Evolutionary conservation across 2,329 filamentous ascomycete genomes (phyloP), one percentile per base, ranked within the genome.

Genomic region (Aaosphaeria arxii): DNA sequence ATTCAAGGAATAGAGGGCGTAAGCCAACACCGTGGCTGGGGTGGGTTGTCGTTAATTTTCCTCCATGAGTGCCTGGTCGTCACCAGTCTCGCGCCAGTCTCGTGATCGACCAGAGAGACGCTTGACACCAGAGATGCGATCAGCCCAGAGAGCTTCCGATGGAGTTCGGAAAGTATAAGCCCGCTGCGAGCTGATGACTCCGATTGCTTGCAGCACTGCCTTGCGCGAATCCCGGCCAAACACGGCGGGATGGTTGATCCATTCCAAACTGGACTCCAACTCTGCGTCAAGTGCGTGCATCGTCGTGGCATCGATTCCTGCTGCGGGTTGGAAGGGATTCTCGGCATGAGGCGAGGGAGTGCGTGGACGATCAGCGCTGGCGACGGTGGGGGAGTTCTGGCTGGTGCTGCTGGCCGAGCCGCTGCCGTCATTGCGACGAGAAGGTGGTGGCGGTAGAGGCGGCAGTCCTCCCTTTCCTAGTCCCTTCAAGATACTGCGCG

Each of bases 161-260:
- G 90, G 85, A 2, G 91, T 94, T 44, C 92, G 85, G 80, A 92
- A 96, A 1, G 94, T 97, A 67, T 92, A 96, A 7, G 88, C 91
- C 42, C 94, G 83, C 72, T 99, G 94, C 5, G 89, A 95, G 63
- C 89, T 94, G 59, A 99, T 96, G 52, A 97, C 91, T 5, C 94
- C 92, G 57, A 99, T 97, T 11, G 91, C 90, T 70, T 99, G 94
- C 28, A 99, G 78, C 2, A 99, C 91, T 4, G 92, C 90, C 75
- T 99, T 99, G 62, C 94, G 86, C 49, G 89, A 94, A 68, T 99
- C 94, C 35, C 94, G 85, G 6, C 88, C 87, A 67, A 99, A 99
- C 2, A 97, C 89, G 2, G 91, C 91, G 1, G 94, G 94, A 64
- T 99, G 94, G 66, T 88, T 91, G 71, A 99, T 97, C 94, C 94